Evolutionary conservation across 2,329 filamentous ascomycete genomes (phyloP), one percentile per base, ranked within the genome.

Genomic region (Xylariaceae sp.): DNA sequence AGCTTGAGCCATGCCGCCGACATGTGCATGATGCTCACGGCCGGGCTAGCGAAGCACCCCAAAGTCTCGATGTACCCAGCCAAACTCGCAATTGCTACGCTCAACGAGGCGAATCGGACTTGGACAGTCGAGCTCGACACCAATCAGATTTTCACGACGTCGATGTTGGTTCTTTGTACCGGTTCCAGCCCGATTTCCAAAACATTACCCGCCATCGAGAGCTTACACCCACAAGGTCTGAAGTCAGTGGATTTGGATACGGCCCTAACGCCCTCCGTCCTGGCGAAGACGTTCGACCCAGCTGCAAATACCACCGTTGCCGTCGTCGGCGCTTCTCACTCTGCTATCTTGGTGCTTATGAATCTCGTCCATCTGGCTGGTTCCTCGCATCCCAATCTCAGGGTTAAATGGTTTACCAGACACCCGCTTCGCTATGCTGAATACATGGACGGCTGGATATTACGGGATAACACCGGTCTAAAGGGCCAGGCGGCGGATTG

Each of bases 391-490:
- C 76, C 79, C 0, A 65, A 74, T 4, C 72, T 86, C 2, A 74
- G 73, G 32, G 73, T 85, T 51, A 80, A 79, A 62, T 86, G 83
- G 83, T 84, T 86, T 68, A 82, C 72, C 32, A 75, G 83, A n/a
- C 78, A 83, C 60, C 68, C 74, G 1, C 73, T 86, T 7, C 78
- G 80, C 29, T 86, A 86, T 59, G 83, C 83, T 12, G 77, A 81
- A 62, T 80, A 78, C 65, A 80, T 74, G 69, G 81, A 83, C 58
- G 80, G 79, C 54, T 85, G 83, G 81, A 84, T 85, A 56, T 68
- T 83, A 30, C 76, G 80, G 51, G 83, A 86, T 64, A 86, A 85
- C 67, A 86, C 83, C 0, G 83, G 83, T 2, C 72, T 86, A 31
- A 86, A 86, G 67, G 83, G 83, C 26, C 72, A 76, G 39, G 81